Base-by-base conservation (phyloP, 371 early-diverging fungal species). In the Lichtheimia corymbifera region DNA sequence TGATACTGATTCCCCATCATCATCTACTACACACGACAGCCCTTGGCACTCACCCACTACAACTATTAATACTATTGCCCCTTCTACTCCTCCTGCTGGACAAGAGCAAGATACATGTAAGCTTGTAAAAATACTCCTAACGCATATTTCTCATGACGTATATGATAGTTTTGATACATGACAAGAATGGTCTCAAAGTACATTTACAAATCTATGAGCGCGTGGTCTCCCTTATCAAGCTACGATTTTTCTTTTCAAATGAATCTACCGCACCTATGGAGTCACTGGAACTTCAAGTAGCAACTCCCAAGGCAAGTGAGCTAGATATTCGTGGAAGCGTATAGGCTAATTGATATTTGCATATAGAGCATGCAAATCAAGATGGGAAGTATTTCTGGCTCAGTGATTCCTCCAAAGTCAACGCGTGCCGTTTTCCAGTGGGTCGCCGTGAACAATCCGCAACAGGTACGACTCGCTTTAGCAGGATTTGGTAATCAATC, bases 171-270 rank as follows among this genome's bases (percentile, higher is more conserved):
- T 66, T 65, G 13, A 62, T 91, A 57, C 58, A 85, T 61, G 80
- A 87, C 61, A 92, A 90, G 65, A 89, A 88, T 66, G 92, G 86
- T 1, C 59, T 85, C 14, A 52, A 60, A 14, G 72, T 83, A 50
- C 68, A 70, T 44, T 65, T 83, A 50, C 74, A 78, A 17, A 65
- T 77, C 61, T 40, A 44, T 22, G 17, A 72, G 65, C 20, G 40
- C 4, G 45, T 18, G 3, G 45, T 24, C 18, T 47, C 30, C 1
- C 9, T 28, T n/a, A 17, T 47, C 53, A 68, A 76, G 24, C 28
- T 73, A 2, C 67, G 69, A 57, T 84, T 80, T 2, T 69, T 67
- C 18, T 86, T 79, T 54, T 83, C 86, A 13, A 85, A 83, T 50
- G 55, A 70, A 15, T 70, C 79, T 6, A 79, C 71, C 53, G 83